Conservation (phyloP, 768 basidiomycete species). For the Cystofilobasidium macerans region DNA sequence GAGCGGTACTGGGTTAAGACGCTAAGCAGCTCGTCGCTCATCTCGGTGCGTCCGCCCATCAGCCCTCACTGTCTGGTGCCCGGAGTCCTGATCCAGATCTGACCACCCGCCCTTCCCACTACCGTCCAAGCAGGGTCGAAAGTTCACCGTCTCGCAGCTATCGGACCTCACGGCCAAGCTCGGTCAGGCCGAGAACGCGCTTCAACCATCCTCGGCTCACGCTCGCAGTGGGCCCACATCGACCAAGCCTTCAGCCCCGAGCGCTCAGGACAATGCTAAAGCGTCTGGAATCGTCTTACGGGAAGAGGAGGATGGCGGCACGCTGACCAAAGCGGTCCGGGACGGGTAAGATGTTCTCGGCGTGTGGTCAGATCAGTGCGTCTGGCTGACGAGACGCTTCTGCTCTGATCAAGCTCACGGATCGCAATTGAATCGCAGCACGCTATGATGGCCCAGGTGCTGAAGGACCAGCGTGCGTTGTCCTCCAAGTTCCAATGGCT, state of each 20-base stretch:
- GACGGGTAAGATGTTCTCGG: constrained; percentile 54
- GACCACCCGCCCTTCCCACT: not conserved
- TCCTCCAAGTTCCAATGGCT: not conserved
- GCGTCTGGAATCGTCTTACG: constrained; percentile 64
- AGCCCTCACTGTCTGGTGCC: not conserved
- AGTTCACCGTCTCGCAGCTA: constrained; percentile 85
- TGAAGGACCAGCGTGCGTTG: constrained; percentile 53
- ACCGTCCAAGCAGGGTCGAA: constrained; percentile 57
- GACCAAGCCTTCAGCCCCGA: constrained; percentile 21
- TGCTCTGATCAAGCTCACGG: constrained; percentile 50
- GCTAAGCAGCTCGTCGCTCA: constrained; percentile 78
- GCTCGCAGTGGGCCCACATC: constrained; percentile 40
- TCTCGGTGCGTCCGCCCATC: constrained; percentile 51
- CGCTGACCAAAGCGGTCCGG: constrained; percentile 75
- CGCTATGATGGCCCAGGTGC: constrained; percentile 80
- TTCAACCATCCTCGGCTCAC: constrained; percentile 26
- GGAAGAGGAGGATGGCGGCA: constrained; percentile 62
- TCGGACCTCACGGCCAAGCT: constrained; percentile 84
- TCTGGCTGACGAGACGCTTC: not conserved
- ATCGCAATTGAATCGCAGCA: constrained; percentile 87
- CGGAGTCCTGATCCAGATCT: too few relatives aligned
- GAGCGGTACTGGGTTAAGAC: constrained; percentile 99
- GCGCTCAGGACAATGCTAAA: constrained; percentile 19
- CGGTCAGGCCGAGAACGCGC: constrained; percentile 29
- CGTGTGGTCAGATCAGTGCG: not conserved